These are phyloP conservation scores for Fusarium sp. DNA, from an alignment of 2,329 filamentous ascomycete species.

Conservation along the genomic window DNA sequence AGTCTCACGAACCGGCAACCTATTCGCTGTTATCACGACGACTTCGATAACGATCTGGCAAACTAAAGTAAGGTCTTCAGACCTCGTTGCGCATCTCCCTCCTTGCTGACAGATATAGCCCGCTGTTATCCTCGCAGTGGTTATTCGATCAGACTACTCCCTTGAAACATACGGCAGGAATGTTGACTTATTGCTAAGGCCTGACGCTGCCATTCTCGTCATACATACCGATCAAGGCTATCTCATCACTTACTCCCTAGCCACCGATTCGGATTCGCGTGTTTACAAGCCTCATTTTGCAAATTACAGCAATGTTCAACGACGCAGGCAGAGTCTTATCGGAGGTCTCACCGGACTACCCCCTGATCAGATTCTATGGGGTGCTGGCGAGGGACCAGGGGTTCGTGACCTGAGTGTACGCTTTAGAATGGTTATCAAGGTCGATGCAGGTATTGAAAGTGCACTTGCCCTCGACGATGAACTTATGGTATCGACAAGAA, in stretches of 20 bases:
- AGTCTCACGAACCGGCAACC: conserved; percentile 80
- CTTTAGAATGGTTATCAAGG: conserved; percentile 97
- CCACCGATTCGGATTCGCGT: conserved; percentile 81
- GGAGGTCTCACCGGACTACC: conserved; percentile 65
- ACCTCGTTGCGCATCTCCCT: not conserved
- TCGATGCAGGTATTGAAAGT: conserved; percentile 92
- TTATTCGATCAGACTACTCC: conserved; percentile 84
- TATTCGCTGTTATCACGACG: conserved; percentile 87
- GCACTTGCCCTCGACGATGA: conserved; percentile 92
- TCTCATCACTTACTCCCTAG: conserved; percentile 93
- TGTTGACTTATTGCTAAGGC: conserved; percentile 83
- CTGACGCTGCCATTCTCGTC: conserved; percentile 91
- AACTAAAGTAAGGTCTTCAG: conserved; percentile 75
- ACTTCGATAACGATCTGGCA: conserved; percentile 96
- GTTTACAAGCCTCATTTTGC: conserved; percentile 88
- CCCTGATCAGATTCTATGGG: conserved; percentile 74
- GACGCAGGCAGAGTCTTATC: conserved; percentile 70
- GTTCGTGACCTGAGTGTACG: conserved; percentile 88
- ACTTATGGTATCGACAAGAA: conserved; percentile 88
- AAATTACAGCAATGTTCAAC: conserved; percentile 71
- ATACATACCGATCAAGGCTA: conserved; percentile 88
- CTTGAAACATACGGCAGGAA: conserved; percentile 87
- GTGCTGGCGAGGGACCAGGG: conserved; percentile 83
- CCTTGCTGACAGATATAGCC: conserved; percentile 65
- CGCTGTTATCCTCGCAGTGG: conserved; percentile 85